These are phyloP conservation scores for Neospora caninum DNA, from an alignment of 169 alveolate species.

Conservation along the genomic window DNA sequence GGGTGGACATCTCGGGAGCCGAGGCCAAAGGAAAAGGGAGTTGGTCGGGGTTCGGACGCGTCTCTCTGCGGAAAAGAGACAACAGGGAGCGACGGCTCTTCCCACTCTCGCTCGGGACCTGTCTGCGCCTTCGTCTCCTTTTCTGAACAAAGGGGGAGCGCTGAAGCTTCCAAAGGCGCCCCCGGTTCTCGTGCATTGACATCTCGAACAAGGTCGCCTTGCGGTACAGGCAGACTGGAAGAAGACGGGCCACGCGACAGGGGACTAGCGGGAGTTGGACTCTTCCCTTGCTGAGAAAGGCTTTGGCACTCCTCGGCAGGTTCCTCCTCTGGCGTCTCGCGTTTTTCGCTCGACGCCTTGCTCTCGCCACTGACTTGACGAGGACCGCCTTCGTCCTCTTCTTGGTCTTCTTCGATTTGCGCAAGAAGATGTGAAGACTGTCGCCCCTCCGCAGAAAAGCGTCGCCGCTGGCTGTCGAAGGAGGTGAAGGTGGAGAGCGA, in stretches of 20 bases:
- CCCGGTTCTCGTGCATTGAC: too few species aligned
- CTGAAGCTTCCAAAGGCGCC: not conserved
- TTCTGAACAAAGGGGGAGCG: not conserved
- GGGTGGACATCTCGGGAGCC: not conserved
- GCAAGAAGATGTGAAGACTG: not conserved
- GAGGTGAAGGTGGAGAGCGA: not conserved
- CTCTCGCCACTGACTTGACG: too few species aligned
- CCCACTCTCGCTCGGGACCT: not conserved
- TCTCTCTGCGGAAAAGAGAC: not conserved
- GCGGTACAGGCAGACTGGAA: too few species aligned
- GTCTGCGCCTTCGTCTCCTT: not conserved
- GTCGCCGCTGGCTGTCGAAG: not conserved
- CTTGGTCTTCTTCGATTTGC: not conserved
- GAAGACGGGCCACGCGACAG: too few species aligned
- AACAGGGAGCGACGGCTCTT: not conserved
- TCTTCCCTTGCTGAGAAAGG: too few species aligned
- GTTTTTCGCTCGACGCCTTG: too few species aligned
- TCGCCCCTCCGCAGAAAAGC: not conserved
- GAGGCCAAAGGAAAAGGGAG: not conserved
- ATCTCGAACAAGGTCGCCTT: too few species aligned
- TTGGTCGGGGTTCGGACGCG: not conserved
- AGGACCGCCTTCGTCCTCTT: not conserved
- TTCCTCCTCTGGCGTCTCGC: too few species aligned
- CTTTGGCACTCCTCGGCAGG: too few species aligned
- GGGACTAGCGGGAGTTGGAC: too few species aligned